Conservation (phyloP, 805 yeast genomes). For the Komagataella ulmi region DNA sequence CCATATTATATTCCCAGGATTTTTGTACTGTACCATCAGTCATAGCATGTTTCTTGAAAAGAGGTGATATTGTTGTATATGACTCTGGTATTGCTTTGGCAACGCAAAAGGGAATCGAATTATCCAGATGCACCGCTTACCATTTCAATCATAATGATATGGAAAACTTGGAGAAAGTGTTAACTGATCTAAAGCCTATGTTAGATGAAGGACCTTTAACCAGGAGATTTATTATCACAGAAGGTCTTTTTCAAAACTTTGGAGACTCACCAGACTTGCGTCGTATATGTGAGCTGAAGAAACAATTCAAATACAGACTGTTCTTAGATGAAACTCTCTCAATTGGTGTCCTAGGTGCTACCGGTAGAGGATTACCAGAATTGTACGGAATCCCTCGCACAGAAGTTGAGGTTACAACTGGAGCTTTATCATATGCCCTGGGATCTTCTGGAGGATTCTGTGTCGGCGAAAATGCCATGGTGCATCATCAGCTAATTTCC, state of each 20-base stretch:
- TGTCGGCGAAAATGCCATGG: conserved; percentile 72
- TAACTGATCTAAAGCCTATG: conserved; percentile 46
- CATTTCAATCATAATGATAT: conserved; percentile 83
- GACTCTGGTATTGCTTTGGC: conserved; percentile 68
- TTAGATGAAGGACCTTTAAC: conserved; percentile 65
- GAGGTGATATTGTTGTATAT: conserved; percentile 88
- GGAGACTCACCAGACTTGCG: conserved; percentile 74
- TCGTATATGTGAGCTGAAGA: conserved; percentile 58
- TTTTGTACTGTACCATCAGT: conserved; percentile 78
- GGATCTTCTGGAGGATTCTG: conserved; percentile 92
- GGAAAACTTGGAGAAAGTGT: conserved; percentile 62
- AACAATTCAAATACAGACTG: conserved; percentile 72
- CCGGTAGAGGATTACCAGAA: conserved; percentile 82
- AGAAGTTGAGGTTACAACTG: conserved; percentile 75
- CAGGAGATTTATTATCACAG: conserved; percentile 84
- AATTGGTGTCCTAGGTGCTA: conserved; percentile 70
- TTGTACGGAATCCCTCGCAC: conserved; percentile 52
- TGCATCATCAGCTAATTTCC: conserved; percentile 84
- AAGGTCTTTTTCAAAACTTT: conserved; percentile 69
- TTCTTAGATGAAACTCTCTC: conserved; percentile 82
- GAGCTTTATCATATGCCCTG: conserved; percentile 70
- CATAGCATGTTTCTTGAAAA: conserved; percentile 83
- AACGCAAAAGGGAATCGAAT: conserved; percentile 76
- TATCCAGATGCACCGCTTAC: conserved; percentile 76
- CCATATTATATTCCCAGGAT: conserved; percentile 89